phyloP scores from a whole-genome alignment of 1,284 basidiomycete species.

The Coniophora puteana region DNA sequence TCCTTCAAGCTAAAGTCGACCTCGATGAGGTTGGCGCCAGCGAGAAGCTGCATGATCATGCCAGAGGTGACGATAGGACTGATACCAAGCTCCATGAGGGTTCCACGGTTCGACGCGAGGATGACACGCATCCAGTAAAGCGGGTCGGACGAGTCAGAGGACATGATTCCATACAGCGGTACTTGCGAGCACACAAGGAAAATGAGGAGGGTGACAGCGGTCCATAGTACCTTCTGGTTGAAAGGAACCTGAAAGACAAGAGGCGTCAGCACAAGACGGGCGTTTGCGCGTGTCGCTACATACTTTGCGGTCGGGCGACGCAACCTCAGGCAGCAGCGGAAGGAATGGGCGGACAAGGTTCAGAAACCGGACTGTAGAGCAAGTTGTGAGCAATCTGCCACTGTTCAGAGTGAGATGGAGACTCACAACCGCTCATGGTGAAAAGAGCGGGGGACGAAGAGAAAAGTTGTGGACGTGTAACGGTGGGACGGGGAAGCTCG shows the following conservation, averaged over 20 bases:
- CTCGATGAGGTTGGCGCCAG: slow-evolving; percentile 96
- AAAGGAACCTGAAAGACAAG: slow-evolving; percentile 70
- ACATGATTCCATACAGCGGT: slow-evolving; percentile 97
- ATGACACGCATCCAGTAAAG: slow-evolving; percentile 99
- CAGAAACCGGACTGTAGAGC: slow-evolving; percentile 78
- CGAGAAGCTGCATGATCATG: slow-evolving; percentile 99
- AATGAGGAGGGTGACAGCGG: slow-evolving; percentile 93
- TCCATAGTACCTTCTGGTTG: slow-evolving; percentile 97
- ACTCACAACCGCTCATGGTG: slow-evolving; percentile 39
- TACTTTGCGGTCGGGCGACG: slow-evolving; percentile 94
- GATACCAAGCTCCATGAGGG: slow-evolving; percentile 98
- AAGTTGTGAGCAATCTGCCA: neutral
- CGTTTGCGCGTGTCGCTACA: slow-evolving; percentile 16
- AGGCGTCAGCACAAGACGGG: slow-evolving; percentile 4
- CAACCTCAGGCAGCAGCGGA: slow-evolving; percentile 91
- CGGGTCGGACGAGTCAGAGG: slow-evolving; percentile 95
- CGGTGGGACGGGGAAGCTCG: too few species aligned
- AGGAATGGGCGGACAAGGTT: slow-evolving; percentile 96
- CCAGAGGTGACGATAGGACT: slow-evolving; percentile 96
- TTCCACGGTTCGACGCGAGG: slow-evolving; percentile 96
- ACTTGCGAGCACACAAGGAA: slow-evolving; percentile 98
- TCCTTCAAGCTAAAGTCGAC: slow-evolving; percentile 98
- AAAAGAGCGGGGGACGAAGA: too few species aligned
- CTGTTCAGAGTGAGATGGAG: neutral
- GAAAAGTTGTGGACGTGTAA: too few species aligned